phyloP scores from a whole-genome alignment of 805 yeast genomes.

The Yamadazyma akitaensis region DNA sequence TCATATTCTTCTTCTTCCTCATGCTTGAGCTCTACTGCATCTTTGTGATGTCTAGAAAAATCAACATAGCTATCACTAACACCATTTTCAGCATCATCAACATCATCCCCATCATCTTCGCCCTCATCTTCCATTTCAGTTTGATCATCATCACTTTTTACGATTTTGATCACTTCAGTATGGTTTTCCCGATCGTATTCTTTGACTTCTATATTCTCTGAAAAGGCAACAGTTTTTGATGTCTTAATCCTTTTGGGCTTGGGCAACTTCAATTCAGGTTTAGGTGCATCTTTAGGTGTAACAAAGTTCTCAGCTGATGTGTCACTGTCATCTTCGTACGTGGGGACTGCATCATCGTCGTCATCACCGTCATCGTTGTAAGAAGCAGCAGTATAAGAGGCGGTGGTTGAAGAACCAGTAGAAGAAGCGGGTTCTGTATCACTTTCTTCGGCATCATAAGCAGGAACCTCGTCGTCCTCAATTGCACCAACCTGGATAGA shows the following conservation, averaged over 20 bases:
- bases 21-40: conserved; percentile 28
- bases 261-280: conserved; percentile 5
- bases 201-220: conserved; percentile 40
- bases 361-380: conserved; percentile 18
- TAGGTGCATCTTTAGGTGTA: conserved; percentile 1
- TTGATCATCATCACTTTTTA: conserved; percentile 21
- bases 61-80: conserved; percentile 14
- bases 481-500: conserved; percentile 15
- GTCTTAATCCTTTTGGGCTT: conserved; percentile 15
- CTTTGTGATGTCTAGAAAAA: conserved; percentile 28
- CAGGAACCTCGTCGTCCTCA: conserved; percentile 15
- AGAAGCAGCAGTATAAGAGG: background rate
- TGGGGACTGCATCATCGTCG: conserved; percentile 21
- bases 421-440: conserved; percentile 1
- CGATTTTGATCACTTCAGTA: conserved; percentile 19
- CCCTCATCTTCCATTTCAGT: conserved; percentile 15
- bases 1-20: conserved; percentile 21
- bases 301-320: conserved; percentile 7
- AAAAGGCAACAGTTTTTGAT: conserved; percentile 38
- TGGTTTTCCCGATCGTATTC: conserved; percentile 40
- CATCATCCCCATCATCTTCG: conserved; percentile 10
- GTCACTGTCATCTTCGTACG: conserved; percentile 20
- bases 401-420: background rate
- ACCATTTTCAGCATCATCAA: too few relatives aligned
- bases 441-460: conserved; percentile 1